Evolutionary conservation across 1,139 yeast genomes (phyloP).

Genomic region (Geotrichum phurueaensis): DNA sequence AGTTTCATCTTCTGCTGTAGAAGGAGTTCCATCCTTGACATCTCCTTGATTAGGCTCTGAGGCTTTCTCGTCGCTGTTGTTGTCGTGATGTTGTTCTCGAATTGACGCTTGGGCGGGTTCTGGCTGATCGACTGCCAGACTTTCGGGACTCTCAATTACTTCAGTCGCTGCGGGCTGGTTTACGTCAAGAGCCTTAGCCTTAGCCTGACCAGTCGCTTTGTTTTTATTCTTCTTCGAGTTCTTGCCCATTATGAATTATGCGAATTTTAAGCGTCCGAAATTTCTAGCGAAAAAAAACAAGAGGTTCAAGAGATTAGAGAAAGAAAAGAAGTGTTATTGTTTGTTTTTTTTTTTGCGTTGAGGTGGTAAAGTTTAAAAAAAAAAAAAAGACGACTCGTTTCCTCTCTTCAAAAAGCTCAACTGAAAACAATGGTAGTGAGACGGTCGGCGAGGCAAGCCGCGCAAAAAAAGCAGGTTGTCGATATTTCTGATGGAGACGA

Average conservation of each 20-base stretch:
- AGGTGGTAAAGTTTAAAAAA: not conserved
- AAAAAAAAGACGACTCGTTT: not conserved
- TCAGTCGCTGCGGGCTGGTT: not conserved
- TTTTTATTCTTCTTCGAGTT: not conserved
- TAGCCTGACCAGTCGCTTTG: not conserved
- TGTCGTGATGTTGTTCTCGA: not conserved
- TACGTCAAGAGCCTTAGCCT: not conserved
- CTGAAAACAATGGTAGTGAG: not conserved
- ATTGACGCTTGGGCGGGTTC: not conserved
- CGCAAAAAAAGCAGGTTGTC: not conserved
- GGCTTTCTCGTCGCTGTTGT: not conserved
- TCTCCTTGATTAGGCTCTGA: not conserved
- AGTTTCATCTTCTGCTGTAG: not conserved
- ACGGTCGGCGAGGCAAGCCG: constrained; percentile 2
- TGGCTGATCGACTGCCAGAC: not conserved
- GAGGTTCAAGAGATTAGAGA: not conserved
- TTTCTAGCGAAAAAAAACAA: not conserved
- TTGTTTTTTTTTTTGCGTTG: not conserved
- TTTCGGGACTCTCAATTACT: not conserved
- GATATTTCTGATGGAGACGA: not conserved
- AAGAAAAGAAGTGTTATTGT: not conserved
- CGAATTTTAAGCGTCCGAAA: not conserved
- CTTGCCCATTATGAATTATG: not conserved
- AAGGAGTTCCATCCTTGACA: not conserved
- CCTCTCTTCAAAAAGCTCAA: not conserved